Evolutionary conservation across 2,329 filamentous ascomycete species (phyloP).

Genomic region (Trichoderma citrinoviride): DNA sequence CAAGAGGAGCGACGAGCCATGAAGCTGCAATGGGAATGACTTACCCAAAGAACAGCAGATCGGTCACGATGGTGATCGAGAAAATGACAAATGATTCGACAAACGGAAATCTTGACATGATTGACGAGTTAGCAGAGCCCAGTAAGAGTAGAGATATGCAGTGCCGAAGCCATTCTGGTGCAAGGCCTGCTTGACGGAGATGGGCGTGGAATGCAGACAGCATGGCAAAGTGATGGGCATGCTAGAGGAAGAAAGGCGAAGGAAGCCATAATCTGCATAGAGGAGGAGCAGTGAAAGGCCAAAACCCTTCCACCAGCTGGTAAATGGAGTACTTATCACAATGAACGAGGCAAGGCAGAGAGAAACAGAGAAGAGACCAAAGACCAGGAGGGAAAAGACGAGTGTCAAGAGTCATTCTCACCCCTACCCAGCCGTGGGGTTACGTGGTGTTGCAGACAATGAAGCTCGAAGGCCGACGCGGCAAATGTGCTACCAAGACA

Average conservation of each 20-base stretch:
- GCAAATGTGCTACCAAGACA: slow-evolving; percentile 51
- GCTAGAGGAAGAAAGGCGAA: background rate
- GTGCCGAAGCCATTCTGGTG: background rate
- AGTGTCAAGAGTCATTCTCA: slow-evolving; percentile 25
- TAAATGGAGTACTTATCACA: background rate
- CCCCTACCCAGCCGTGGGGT: slow-evolving; percentile 31
- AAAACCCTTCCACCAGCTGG: background rate
- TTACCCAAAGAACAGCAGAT: slow-evolving; percentile 37
- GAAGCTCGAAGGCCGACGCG: slow-evolving; percentile 34
- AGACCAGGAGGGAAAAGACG: background rate
- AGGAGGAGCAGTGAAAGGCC: background rate
- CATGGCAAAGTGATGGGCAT: background rate
- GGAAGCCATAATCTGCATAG: background rate
- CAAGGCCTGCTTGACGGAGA: background rate
- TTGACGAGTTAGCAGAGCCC: background rate
- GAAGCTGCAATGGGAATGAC: background rate
- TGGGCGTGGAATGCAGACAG: background rate
- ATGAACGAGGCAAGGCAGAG: background rate
- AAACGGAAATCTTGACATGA: slow-evolving; percentile 31
- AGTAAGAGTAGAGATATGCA: background rate
- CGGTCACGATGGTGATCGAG: slow-evolving; percentile 30
- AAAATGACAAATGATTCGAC: slow-evolving; percentile 33
- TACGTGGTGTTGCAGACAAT: slow-evolving; percentile 32
- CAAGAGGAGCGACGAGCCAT: background rate
- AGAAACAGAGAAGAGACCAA: background rate